A percentile compares a stretch with the other conserved stretches of the same genome.
These are phyloP conservation scores for Coniochaeta sp. DNA, from an alignment of 2,329 filamentous ascomycete species.

Conservation along the genomic window DNA sequence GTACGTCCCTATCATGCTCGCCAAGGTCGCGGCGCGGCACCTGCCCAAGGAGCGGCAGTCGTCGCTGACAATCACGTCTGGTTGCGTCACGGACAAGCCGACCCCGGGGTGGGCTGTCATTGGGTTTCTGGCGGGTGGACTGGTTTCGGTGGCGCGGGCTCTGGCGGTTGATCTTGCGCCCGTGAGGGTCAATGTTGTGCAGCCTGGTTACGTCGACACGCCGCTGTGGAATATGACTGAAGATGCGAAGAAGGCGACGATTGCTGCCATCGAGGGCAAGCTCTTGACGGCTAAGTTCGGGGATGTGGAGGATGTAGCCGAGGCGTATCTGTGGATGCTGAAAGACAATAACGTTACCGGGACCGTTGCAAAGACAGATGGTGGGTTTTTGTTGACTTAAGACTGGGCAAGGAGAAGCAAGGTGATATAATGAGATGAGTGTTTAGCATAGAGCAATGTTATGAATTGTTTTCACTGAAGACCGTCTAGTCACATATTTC, in stretches of 20 bases:
- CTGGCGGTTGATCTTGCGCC: conserved; percentile 58
- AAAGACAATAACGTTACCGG: conserved; percentile 19
- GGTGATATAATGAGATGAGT: no score
- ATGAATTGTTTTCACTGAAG: no score
- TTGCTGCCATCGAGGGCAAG: conserved; percentile 9
- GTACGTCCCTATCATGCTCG: conserved; percentile 23
- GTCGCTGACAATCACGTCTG: conserved; percentile 47
- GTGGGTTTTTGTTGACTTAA: conserved; percentile 12
- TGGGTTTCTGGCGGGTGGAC: conserved; percentile 37
- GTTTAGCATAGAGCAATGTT: no score
- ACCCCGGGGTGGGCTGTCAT: conserved; percentile 41
- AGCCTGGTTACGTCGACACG: conserved; percentile 45
- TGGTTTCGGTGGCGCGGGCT: conserved; percentile 43
- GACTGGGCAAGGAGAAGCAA: no score
- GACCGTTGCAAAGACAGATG: conserved; percentile 13
- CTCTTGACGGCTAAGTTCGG: conserved; percentile 13
- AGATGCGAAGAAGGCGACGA: conserved; percentile 12
- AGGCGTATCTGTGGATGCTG: conserved; percentile 20
- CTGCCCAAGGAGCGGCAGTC: conserved; percentile 28
- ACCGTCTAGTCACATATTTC: no score
- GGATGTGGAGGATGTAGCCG: conserved; percentile 17
- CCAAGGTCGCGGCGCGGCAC: conserved; percentile 21
- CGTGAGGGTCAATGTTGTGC: conserved; percentile 54
- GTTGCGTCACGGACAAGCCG: conserved; percentile 41
- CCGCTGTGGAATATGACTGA: conserved; percentile 27